Base-by-base conservation (phyloP, 495 filamentous ascomycete species). In the Penicillium robsamsonii region DNA sequence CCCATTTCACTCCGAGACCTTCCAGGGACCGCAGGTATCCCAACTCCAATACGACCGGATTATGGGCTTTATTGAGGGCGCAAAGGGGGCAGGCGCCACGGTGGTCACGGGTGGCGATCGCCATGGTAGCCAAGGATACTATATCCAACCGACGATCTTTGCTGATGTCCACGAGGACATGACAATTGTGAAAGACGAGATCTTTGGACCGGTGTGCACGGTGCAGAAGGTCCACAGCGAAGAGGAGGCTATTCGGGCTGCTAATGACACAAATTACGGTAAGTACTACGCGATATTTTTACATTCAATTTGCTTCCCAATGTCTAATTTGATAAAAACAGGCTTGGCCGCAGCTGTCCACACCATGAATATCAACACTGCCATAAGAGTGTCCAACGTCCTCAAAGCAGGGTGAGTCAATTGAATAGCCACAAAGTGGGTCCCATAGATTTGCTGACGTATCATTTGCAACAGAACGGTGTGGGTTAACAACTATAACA, bases 11-110 rank as follows among this genome's bases (percentile, higher is more conserved):
- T 58, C 79, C 24, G 80, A 88, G 42, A 95, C 91, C 22, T 94
- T 95, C 87, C 91, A 94, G 72, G 91, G 91, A 44, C 92, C 91
- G 10, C 91, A 95, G 68, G 88, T 96, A 54, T 91, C 87, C n/a
- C 77, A 94, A 67, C 60, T 90, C 4, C 92, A 96, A 72, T 93
- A 84, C 60, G 89, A 96, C 70, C 84, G 89, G 47, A 89, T 96
- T 73, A 92, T 96, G 90, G 79, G 80, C 58, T 96, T 95, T 77
- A 95, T 96, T 65, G 74, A 92, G 61, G 69, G 79, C 44, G 91
- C 90, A 56, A 91, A 90, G 77, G 77, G 84, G 51, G 83, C 79
- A 44, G 91, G 91, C 40, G 91, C 91, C 29, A 92, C 73, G 22
- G 70, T 95, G 53, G 85, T 86, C 60, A 82, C 78, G 22, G 92